phyloP scores from a whole-genome alignment of 345 rosid genomes.

The Citrus sp. region DNA sequence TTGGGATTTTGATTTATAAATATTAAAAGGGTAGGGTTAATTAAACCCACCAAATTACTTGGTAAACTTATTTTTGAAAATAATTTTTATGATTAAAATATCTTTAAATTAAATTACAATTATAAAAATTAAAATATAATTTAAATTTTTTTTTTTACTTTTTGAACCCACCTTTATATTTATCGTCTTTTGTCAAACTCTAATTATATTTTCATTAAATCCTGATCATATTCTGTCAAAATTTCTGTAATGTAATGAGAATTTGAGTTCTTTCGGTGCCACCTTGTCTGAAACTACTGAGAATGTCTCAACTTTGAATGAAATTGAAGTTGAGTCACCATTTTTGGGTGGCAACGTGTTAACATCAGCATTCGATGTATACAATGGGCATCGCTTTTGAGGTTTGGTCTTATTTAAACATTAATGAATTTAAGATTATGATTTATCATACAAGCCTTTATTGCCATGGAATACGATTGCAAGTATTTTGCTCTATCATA shows the following conservation, averaged over 20 bases:
- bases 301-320: conserved; percentile 34
- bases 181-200: accelerated
- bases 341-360: conserved; percentile 20
- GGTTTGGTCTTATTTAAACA: conserved; percentile 29
- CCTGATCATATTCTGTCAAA: too few relatives aligned
- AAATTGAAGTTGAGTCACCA: conserved; percentile 68
- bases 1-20: too few relatives aligned
- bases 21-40: too few relatives aligned
- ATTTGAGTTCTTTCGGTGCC: conserved; percentile 72
- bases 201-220: too few relatives aligned
- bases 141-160: too few relatives aligned
- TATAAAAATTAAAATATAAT: too few relatives aligned
- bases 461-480: neutral
- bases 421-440: neutral
- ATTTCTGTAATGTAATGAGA: conserved; percentile 34
- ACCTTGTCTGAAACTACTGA: conserved; percentile 41
- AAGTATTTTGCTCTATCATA: neutral
- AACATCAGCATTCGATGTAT: conserved; percentile 21
- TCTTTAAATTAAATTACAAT: too few relatives aligned
- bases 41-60: too few relatives aligned
- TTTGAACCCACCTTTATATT: too few relatives aligned
- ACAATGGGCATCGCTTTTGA: conserved; percentile 27
- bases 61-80: too few relatives aligned
- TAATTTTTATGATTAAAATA: too few relatives aligned
- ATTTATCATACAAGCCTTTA: neutral